A percentile compares a stretch with the other conserved stretches of the same genome.
Evolutionary conservation across 164 flowering plant species (phyloP).

Genomic region (Berberis vulgaris): DNA sequence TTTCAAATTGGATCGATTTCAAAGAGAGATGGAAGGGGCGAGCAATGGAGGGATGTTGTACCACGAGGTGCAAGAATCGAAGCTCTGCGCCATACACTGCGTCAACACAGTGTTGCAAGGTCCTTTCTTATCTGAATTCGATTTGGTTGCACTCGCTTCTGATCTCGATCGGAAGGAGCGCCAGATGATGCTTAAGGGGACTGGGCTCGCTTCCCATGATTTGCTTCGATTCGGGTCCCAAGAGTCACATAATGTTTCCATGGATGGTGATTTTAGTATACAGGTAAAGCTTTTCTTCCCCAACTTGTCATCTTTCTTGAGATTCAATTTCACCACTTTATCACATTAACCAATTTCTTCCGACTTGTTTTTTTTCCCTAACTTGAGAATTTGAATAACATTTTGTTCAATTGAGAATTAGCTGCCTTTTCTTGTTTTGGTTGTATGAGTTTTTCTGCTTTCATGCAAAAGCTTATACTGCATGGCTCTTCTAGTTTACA

Average conservation of each 20-base stretch:
- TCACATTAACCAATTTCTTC: too few relatives aligned
- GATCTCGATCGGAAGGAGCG: constrained; percentile 88
- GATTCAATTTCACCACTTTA: too few relatives aligned
- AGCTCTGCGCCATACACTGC: constrained; percentile 96
- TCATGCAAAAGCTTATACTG: too few relatives aligned
- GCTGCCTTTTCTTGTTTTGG: too few relatives aligned
- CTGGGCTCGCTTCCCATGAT: constrained; percentile 26
- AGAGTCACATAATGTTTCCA: constrained; percentile 81
- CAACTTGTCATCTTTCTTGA: background rate
- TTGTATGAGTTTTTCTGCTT: too few relatives aligned
- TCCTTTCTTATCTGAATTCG: constrained; percentile 90
- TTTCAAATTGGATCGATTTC: too few relatives aligned
- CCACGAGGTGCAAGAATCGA: constrained; percentile 96
- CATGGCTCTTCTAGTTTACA: too few relatives aligned
- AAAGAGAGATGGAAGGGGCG: constrained; percentile 41
- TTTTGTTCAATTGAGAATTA: too few relatives aligned
- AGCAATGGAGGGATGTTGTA: constrained; percentile 95
- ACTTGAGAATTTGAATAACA: too few relatives aligned
- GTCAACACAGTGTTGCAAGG: constrained; percentile 95
- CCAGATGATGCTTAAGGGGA: constrained; percentile 66
- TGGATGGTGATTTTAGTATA: constrained; percentile 93
- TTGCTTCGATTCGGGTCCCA: constrained; percentile 37
- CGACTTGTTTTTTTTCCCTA: too few relatives aligned
- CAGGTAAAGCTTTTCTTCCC: constrained; percentile 40
- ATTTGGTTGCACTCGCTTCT: constrained; percentile 93